Base-by-base conservation (phyloP, 2,329 filamentous ascomycete genomes). In the Microsporum ferrugineum region DNA sequence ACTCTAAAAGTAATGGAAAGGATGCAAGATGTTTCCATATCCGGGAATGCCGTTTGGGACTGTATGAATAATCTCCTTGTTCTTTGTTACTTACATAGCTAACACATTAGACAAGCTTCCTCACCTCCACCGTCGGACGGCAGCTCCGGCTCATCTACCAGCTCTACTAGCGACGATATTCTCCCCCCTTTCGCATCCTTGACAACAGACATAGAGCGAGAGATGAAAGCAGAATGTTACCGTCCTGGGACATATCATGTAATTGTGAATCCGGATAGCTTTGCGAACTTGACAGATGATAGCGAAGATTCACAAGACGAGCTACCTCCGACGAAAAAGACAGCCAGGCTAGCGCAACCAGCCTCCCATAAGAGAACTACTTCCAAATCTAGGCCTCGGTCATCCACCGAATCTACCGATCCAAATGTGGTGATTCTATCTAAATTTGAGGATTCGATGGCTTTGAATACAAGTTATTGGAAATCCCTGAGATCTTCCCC, bases 121-220 rank as follows among this genome's bases (percentile, higher is more conserved):
- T 71, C 71, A 33, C 69, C 70, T 8, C 64, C 66, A 41, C 60
- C 65, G 17, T 67, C 64, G 31, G 71, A 70, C 33, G 67, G 65
- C 56, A 63, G 63, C 29, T 67, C 68, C 23, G 67, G 68, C 23
- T 70, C 70, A 58, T 72, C 72, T 34, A 67, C 65, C 12, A 63
- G 65, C 10, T 72, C 71, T 34, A 67, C 65, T 14, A 63, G 65
- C 8, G 68, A 72, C 27, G 80, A 83, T 66, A 69, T 76, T n/a
- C 71, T 84, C 10, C 81, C 82, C 23, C 78, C 78, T 1, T 84
- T 84, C 68, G 70, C 77, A 36, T 69, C 72, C 12, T 74, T 84
- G 60, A 79, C 75, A 1, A 82, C 75, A 33, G 82, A 84, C 63
- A 81, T 83, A 65, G 82, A 84, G 33, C 74, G 82, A 45, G 82